Evolutionary conservation across 257 asterid species (phyloP).

Genomic region (Cordia subcordata): DNA sequence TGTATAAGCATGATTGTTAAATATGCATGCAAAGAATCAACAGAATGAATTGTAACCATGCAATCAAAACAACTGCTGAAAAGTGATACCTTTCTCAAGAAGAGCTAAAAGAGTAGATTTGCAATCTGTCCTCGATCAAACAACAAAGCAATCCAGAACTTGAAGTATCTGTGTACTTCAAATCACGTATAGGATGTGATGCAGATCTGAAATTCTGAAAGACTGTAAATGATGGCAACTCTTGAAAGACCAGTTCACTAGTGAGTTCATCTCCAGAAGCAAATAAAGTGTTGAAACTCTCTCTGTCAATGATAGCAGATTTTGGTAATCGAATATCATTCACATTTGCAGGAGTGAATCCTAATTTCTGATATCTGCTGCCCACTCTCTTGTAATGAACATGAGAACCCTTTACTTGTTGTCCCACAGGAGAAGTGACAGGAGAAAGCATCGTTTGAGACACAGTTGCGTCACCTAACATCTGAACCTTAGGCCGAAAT

Average conservation of each 20-base stretch:
- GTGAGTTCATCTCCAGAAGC: constrained; percentile 65
- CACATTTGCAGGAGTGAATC: constrained; percentile 51
- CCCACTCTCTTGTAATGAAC: constrained; percentile 50
- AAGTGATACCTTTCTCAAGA: constrained; percentile 25
- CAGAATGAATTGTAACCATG: too few species aligned
- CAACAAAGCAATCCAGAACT: constrained; percentile 58
- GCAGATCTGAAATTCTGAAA: constrained; percentile 39
- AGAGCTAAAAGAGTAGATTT: constrained; percentile 38
- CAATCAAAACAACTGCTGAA: constrained; percentile 4
- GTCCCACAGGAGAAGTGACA: constrained; percentile 27
- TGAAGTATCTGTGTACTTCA: constrained; percentile 39
- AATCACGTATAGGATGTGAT: constrained; percentile 49
- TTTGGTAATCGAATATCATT: constrained; percentile 61
- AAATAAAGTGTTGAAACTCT: constrained; percentile 38
- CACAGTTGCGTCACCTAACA: constrained; percentile 19
- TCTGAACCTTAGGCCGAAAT: constrained; percentile 81
- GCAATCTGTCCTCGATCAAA: constrained; percentile 57
- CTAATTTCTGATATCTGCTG: constrained; percentile 42
- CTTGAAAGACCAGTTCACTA: constrained; percentile 53
- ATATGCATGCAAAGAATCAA: not conserved
- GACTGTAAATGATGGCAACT: constrained; percentile 50
- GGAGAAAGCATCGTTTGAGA: constrained; percentile 47
- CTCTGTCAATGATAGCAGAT: constrained; percentile 59
- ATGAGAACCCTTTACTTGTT: constrained; percentile 56
- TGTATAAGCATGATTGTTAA: too few species aligned